Evolutionary conservation across 202 grass and related monocot species (phyloP), one percentile per base, ranked within the genome.

Genomic region (Panicum hallii): DNA sequence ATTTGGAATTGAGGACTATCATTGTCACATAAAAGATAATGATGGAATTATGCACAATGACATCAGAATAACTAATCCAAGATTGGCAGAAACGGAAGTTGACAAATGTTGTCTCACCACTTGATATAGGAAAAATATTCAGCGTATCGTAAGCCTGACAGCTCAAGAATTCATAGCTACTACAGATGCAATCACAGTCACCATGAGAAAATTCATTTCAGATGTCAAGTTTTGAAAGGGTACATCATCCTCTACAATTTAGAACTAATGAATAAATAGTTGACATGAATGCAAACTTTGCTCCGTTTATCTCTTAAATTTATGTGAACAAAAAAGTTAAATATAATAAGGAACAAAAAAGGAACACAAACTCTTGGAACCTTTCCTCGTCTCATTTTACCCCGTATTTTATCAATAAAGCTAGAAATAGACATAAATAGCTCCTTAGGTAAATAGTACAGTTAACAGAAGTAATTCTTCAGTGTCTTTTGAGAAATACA

Each of bases 91-190:
- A 78, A 43, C 15, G 30, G 68, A 79, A 74, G 68, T 68, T 75
- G 50, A 69, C 68, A 79, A 76, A 76, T 69, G 41, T 75, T 48
- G 52, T 50, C 22, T 6, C 32, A 67, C 9, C 41, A 76, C 14
- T 40, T n/a, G 7, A 38, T 22, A 19, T 81, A 42, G 36, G 57
- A 71, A 69, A 68, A 47, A 70, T 69, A 72, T 42, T 5, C 13
- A 48, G 3, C 2, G 11, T 40, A 13, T 87, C 23, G 20, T 28
- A 48, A 58, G 26, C 23, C 47, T 80, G 22, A 22, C 11, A 38
- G 48, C 57, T 46, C 75, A 30, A 46, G 20, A 50, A 70, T 67
- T 46, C 61, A 81, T 12, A 75, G 75, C n/a, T 60, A 82, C 66
- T 30, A 49, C 12, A 17, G 19, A 28, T 61, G 14, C 83, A 56